phyloP scores from a whole-genome alignment of 495 filamentous ascomycete genomes.

The Aspergillus cavernicola region DNA sequence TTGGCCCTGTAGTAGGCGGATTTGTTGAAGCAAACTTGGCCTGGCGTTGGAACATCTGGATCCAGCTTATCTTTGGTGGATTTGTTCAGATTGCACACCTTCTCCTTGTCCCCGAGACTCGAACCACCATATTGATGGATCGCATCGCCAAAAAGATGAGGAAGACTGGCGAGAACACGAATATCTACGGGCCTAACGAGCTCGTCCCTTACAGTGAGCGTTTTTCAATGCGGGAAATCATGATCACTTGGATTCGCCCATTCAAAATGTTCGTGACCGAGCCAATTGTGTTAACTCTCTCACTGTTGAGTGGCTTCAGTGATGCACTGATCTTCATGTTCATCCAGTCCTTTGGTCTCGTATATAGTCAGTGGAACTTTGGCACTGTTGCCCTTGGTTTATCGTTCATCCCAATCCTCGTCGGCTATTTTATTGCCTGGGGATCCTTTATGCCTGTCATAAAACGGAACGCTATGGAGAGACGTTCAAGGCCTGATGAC shows the following conservation, averaged over 20 bases:
- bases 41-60: slow-evolving; percentile 58
- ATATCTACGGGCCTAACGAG: slow-evolving; percentile 64
- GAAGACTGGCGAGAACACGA: slow-evolving; percentile 46
- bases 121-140: slow-evolving; percentile 59
- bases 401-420: slow-evolving; percentile 53
- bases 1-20: slow-evolving; percentile 60
- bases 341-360: slow-evolving; percentile 56
- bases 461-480: slow-evolving; percentile 45
- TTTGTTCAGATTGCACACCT: slow-evolving; percentile 52
- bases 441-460: slow-evolving; percentile 52
- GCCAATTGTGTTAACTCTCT: slow-evolving; percentile 57
- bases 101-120: slow-evolving; percentile 54
- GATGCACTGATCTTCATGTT: slow-evolving; percentile 67
- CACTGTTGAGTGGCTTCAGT: slow-evolving; percentile 58
- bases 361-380: slow-evolving; percentile 60
- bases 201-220: slow-evolving; percentile 54
- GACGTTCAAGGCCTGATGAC: slow-evolving; percentile 45
- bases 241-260: slow-evolving; percentile 54
- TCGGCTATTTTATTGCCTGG: slow-evolving; percentile 61
- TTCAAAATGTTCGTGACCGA: slow-evolving; percentile 61
- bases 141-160: slow-evolving; percentile 53
- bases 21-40: slow-evolving; percentile 50
- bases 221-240: slow-evolving; percentile 53
- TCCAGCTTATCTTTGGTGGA: slow-evolving; percentile 57
- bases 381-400: slow-evolving; percentile 47